Evolutionary conservation across 2,329 filamentous ascomycete species (phyloP).

Genomic region (Colletotrichum ledebouriae): DNA sequence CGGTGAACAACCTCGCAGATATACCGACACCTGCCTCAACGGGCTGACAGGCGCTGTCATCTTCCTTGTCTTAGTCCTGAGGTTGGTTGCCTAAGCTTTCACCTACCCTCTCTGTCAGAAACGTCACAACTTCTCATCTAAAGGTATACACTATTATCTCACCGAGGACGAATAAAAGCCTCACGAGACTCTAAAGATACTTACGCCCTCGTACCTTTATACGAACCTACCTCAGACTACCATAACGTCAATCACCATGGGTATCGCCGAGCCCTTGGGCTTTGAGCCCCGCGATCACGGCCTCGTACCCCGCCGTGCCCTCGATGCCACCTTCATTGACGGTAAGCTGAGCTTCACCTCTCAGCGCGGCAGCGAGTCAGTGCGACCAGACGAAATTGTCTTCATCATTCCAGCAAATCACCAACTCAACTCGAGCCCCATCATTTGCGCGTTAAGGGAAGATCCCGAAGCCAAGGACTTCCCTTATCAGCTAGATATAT

Average conservation of each 20-base stretch:
- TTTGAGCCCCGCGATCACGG: constrained; percentile 35
- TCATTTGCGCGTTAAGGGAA: constrained; percentile 57
- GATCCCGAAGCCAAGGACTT: constrained; percentile 45
- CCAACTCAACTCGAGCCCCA: constrained; percentile 24
- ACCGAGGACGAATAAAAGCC: neutral
- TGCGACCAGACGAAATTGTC: constrained; percentile 46
- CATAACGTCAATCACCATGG: neutral
- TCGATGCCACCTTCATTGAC: constrained; percentile 34
- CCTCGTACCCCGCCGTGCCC: constrained; percentile 31
- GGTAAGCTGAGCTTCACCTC: constrained; percentile 37
- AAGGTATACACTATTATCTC: neutral
- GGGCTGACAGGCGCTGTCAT: constrained; percentile 4
- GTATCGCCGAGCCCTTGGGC: constrained; percentile 22
- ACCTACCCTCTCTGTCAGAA: neutral
- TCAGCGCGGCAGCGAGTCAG: constrained; percentile 18
- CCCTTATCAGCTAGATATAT: constrained; percentile 49
- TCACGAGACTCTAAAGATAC: neutral
- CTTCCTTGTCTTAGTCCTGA: neutral
- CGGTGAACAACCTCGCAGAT: neutral
- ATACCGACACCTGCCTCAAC: constrained; percentile 28
- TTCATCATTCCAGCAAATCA: constrained; percentile 41
- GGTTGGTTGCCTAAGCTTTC: neutral
- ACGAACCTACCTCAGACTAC: neutral
- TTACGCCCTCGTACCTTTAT: too few relatives aligned
- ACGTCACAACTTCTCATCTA: neutral